Base-by-base conservation (phyloP, 108 stramenopile species). In the Cyclotella sp. region DNA sequence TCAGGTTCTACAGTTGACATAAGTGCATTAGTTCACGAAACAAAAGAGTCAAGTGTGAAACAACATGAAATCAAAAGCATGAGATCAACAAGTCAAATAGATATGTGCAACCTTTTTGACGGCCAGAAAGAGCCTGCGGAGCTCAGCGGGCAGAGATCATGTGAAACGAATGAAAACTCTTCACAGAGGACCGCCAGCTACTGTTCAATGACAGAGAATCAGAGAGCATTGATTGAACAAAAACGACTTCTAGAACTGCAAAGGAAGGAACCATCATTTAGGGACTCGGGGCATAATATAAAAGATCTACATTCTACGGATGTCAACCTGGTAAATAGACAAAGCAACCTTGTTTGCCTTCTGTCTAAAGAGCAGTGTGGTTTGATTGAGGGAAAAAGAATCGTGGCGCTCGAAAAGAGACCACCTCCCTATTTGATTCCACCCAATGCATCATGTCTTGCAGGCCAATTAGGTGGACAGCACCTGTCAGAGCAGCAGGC, bases 291-390 rank as follows among this genome's bases (percentile, higher is more conserved):
- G 34, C 34, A 34, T 55, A 9, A 27, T 18, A 39, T 26, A 22
- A 49, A 11, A 11, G 65, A 67, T 11, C 10, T 16, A 0, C 47
- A 67, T 24, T 29, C 57, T 58, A 26, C n/a, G 10, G 51, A 0
- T 3, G 11, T 0, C 41, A 61, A 34, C 34, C 2, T 39, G 46
- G 21, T 0, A 53, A 46, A 40, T 3, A 34, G 34, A 63, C 28
- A 15, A 47, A 15, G 18, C 16, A 62, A 40, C 7, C 13, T 30
- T 1, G 19, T 8, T 14, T 43, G 27, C 3, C 9, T 9, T n/a
- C 22, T 76, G 27, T 57, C 77, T 42, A 63, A 72, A 0, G 77
- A 78, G 27, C 77, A 78, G 30, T 26, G 77, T 3, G 61, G 71
- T 1, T 24, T 43, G 21, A 73, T 78, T 9, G 77, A 78, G 40